Base-by-base conservation (phyloP, 768 basidiomycete species). In the Brasilioporus rufonigricans region DNA sequence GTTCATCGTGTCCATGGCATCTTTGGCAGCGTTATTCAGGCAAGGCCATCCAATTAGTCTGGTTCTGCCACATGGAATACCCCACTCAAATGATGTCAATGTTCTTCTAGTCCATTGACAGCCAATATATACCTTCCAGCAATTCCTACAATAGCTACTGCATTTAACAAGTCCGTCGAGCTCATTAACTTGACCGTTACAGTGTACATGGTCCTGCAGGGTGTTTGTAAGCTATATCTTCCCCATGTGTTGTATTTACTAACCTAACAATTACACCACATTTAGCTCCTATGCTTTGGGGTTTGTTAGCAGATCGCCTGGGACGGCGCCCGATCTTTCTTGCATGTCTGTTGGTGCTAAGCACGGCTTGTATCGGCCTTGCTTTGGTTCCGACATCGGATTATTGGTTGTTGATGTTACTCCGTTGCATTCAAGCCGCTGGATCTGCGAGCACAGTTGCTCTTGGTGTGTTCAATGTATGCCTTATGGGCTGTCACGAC, bases 401-500 rank as follows among this genome's bases (percentile, higher is more conserved):
- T 4, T 93, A 89, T 66, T 93, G 89, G 89, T 72, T 91, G 6
- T 73, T 93, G 12, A 78, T 93, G 74, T 60, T 93, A 16, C 77
- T 94, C n/a, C 81, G 92, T 23, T 89, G 87, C 56, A 35, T 93
- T 3, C 91, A 93, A 74, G 85, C 88, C 2, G 78, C 84, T 3
- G 91, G 91, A 1, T 89, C 86, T 3, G 87, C 90, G 0, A 89
- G 89, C 53, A 89, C 87, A 0, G 77, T 91, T 56, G 89, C 89
- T 0, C 74, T 92, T 21, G 88, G 89, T 81, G 65, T 40, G 66
- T 63, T 32, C 19, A 31, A 12, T 27, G 14, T 36, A 27, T 5
- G 6, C 36, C 8, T 33, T 27, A 16, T 8, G 41, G 19, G 38
- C 6, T 32, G 29, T 36, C 44, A 4, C 38, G n/a, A 19, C 21